A percentile compares a stretch with the other conserved stretches of the same genome.
Conservation (phyloP, 306 rosid genomes). For the Comarum palustre region DNA sequence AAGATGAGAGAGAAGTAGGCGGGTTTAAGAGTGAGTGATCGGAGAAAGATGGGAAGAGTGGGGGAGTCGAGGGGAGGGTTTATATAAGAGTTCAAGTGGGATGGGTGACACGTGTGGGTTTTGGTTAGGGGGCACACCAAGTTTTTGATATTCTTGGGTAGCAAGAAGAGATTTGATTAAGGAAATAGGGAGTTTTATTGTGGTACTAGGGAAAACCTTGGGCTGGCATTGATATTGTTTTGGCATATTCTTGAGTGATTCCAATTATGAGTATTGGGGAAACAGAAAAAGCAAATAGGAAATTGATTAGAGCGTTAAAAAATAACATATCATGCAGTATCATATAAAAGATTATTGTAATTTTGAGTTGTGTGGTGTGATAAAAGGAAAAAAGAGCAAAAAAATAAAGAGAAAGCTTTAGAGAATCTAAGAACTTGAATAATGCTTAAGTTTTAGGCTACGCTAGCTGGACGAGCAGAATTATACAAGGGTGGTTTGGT, state of each 20-base stretch:
- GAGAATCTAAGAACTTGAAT: not conserved
- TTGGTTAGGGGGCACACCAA: not conserved
- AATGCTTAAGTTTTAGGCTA: not conserved
- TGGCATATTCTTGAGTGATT: conserved; percentile 4
- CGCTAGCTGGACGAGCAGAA: not conserved
- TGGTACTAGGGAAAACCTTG: not conserved
- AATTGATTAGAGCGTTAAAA: not conserved
- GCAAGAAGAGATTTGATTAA: not conserved
- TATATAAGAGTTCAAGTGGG: not conserved
- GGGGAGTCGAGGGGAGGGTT: conserved; percentile 6
- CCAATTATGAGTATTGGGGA: not conserved
- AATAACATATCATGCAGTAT: no score
- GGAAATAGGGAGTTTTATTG: no score
- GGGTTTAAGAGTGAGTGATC: not conserved
- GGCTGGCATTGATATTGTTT: conserved; percentile 13
- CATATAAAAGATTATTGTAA: no score
- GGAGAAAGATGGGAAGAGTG: not conserved
- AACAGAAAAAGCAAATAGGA: not conserved
- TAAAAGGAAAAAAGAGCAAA: no score
- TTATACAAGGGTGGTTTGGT: not conserved
- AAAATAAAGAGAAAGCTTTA: no score
- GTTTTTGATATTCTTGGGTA: conserved; percentile 7
- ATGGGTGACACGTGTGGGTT: conserved; percentile 18
- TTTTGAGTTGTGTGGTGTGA: no score
- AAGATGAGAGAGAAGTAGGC: not conserved